Conservation (phyloP, 768 basidiomycete genomes). For the Chalciporus chontae region DNA sequence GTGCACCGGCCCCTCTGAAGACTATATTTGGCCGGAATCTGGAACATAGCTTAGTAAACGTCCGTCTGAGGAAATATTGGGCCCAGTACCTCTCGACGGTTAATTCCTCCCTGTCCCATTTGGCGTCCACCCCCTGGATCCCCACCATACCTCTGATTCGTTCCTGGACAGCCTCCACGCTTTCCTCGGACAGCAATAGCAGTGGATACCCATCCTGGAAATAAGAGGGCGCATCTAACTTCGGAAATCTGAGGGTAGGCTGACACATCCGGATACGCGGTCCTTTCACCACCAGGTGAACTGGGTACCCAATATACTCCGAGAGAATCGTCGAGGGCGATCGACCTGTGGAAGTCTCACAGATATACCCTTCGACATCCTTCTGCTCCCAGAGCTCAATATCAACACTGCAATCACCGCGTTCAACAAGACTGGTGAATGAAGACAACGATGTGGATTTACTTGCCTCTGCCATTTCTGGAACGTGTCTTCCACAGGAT, state of each 20-base stretch:
- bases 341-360: conserved; percentile 39
- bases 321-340: conserved; percentile 57
- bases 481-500: conserved; percentile 48
- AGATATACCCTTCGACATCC: conserved; percentile 66
- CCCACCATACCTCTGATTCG: conserved; percentile 46
- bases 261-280: conserved; percentile 46
- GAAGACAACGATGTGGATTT: background rate
- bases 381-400: conserved; percentile 46
- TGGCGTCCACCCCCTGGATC: conserved; percentile 44
- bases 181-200: conserved; percentile 65
- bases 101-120: conserved; percentile 50
- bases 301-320: conserved; percentile 55
- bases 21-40: conserved; percentile 82
- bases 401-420: conserved; percentile 41
- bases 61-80: no score
- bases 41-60: background rate
- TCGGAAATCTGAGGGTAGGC: conserved; percentile 53
- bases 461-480: conserved; percentile 53
- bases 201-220: conserved; percentile 76
- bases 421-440: conserved; percentile 2
- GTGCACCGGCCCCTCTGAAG: conserved; percentile 54
- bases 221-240: conserved; percentile 50
- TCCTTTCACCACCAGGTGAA: conserved; percentile 68
- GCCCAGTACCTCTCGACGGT: conserved; percentile 54
- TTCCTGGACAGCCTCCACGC: conserved; percentile 48